Conservation (phyloP, 345 rosid genomes). For the Odontarrhena argentea region DNA sequence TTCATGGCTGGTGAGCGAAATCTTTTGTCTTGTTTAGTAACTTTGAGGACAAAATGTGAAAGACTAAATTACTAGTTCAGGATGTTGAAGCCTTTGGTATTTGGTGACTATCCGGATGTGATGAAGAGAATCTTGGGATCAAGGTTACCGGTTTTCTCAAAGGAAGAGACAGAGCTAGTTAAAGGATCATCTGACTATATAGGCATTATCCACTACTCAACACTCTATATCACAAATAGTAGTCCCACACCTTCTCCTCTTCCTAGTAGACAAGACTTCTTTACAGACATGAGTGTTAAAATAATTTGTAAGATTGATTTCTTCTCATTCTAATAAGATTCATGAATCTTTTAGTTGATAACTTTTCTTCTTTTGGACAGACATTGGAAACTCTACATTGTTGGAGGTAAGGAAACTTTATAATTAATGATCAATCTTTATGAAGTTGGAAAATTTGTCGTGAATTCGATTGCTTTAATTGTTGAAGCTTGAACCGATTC, state of each 20-base stretch:
- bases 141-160: slow-evolving; percentile 65
- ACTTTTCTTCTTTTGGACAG: slow-evolving; percentile 41
- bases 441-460: neutral
- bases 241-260: slow-evolving; percentile 29
- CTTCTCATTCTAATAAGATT: neutral
- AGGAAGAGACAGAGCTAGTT: slow-evolving; percentile 53
- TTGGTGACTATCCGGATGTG: slow-evolving; percentile 70
- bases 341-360: neutral
- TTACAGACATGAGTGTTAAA: slow-evolving; percentile 39
- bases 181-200: slow-evolving; percentile 70
- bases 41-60: neutral
- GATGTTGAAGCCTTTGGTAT: slow-evolving; percentile 65
- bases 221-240: slow-evolving; percentile 40
- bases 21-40: neutral
- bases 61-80: slow-evolving; percentile 31
- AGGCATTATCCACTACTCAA: slow-evolving; percentile 53
- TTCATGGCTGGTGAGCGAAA: slow-evolving; percentile 52
- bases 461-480: neutral
- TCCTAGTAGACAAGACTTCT: slow-evolving; percentile 38
- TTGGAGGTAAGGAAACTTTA: slow-evolving; percentile 23
- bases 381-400: slow-evolving; percentile 12
- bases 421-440: neutral
- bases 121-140: slow-evolving; percentile 66
- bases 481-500: slow-evolving; percentile 41
- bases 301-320: slow-evolving; percentile 35